Percentiles rank a stretch among this genome's conserved stretches.
phyloP scores from a whole-genome alignment of 176 grass and related monocot species.

The Eragrostis curvula region DNA sequence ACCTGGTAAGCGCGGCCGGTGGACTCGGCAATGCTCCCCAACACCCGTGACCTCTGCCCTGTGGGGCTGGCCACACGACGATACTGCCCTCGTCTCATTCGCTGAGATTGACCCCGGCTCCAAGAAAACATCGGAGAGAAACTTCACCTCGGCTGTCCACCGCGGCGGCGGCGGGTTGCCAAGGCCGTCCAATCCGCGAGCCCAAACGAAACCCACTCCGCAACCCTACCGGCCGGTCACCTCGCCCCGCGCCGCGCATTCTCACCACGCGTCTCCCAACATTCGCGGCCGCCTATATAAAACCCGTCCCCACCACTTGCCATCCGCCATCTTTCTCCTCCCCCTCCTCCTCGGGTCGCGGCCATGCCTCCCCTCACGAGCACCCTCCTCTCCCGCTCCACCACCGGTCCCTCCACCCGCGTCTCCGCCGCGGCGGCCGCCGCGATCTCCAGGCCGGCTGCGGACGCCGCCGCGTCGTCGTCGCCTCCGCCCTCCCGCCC shows the following conservation, averaged over 20 bases:
- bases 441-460: constrained; percentile 44
- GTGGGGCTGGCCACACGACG: neutral
- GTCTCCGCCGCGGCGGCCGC: constrained; percentile 6
- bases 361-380: constrained; percentile 61
- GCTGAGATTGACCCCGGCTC: constrained; percentile 40
- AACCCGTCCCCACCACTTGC: constrained; percentile 6
- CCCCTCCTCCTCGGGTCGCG: neutral
- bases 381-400: constrained; percentile 59
- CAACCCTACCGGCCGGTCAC: constrained; percentile 46
- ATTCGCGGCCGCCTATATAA: constrained; percentile 49
- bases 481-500: neutral
- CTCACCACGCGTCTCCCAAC: constrained; percentile 61
- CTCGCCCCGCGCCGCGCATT: constrained; percentile 49
- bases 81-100: constrained; percentile 8
- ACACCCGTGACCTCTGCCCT: neutral
- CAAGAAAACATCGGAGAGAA: constrained; percentile 37
- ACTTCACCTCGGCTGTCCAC: constrained; percentile 4
- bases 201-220: neutral
- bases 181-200: constrained; percentile 29
- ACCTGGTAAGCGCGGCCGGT: no score
- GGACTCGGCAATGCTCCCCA: no score
- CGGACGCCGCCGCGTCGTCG: constrained; percentile 2
- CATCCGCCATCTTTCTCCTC: neutral
- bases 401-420: constrained; percentile 34
- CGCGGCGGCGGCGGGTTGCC: constrained; percentile 22